phyloP scores from a whole-genome alignment of 768 basidiomycete species.

The Pilatotrama ljubarskyi region DNA sequence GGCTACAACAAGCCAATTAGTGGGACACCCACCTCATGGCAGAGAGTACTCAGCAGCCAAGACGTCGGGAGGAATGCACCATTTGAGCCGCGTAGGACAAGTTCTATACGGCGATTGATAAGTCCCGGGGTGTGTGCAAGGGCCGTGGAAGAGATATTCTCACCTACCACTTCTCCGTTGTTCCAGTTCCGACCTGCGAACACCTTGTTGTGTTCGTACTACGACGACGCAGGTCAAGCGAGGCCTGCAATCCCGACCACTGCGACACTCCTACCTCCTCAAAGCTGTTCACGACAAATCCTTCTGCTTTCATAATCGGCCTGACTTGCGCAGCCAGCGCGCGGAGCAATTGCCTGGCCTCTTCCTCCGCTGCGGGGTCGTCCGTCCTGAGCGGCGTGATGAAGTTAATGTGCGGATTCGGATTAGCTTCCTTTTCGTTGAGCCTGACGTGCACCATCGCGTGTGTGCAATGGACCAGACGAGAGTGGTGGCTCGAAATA shows the following conservation, averaged over 20 bases:
- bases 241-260: background rate
- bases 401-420: constrained; percentile 78
- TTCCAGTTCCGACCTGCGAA: constrained; percentile 89
- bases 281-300: constrained; percentile 72
- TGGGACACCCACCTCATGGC: constrained; percentile 66
- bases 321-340: constrained; percentile 82
- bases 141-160: constrained; percentile 2
- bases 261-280: constrained; percentile 61
- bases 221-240: background rate
- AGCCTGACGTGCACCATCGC: constrained; percentile 73
- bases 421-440: constrained; percentile 69
- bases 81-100: constrained; percentile 64
- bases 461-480: background rate
- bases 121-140: no score
- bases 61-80: constrained; percentile 63
- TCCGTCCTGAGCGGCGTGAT: constrained; percentile 55
- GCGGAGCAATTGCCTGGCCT: constrained; percentile 69
- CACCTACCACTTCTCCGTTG: constrained; percentile 76
- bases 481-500: background rate
- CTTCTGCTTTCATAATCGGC: constrained; percentile 80
- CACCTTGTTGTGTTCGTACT: constrained; percentile 80
- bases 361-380: constrained; percentile 51
- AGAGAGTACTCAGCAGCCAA: constrained; percentile 75
- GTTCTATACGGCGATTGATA: constrained; percentile 44
- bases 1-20: background rate